Evolutionary conservation across 2,329 filamentous ascomycete genomes (phyloP).

Genomic region (Talaromyces sp.): DNA sequence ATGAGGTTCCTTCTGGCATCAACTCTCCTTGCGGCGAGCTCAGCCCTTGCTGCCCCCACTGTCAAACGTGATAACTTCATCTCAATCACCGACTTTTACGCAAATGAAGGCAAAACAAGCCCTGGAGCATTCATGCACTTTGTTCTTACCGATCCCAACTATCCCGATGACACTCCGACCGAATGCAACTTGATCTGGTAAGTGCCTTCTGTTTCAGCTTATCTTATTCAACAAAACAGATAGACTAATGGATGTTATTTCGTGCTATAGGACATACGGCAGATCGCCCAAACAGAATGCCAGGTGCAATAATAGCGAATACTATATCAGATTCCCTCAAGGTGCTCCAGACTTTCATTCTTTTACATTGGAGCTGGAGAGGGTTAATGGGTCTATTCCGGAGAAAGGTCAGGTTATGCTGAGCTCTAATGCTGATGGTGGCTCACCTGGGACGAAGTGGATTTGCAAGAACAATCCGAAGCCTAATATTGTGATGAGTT

Average conservation of each 20-base stretch:
- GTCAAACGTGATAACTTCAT: slow-evolving; percentile 8
- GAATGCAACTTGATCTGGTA: slow-evolving; percentile 31
- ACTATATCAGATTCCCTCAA: slow-evolving; percentile 28
- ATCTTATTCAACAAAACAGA: neutral
- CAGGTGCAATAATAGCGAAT: slow-evolving; percentile 28
- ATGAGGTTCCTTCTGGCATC: slow-evolving; percentile 21
- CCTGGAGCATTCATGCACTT: slow-evolving; percentile 23
- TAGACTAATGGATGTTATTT: neutral
- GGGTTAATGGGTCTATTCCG: slow-evolving; percentile 22
- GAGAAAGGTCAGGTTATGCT: slow-evolving; percentile 22
- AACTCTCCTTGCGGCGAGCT: slow-evolving; percentile 18
- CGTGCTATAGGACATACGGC: slow-evolving; percentile 17
- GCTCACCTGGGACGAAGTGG: slow-evolving; percentile 21
- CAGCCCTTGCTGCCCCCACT: slow-evolving; percentile 17
- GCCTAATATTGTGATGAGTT: slow-evolving; percentile 12
- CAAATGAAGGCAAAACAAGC: neutral
- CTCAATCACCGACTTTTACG: slow-evolving; percentile 21
- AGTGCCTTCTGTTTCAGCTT: neutral
- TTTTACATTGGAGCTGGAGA: slow-evolving; percentile 24
- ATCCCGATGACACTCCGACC: slow-evolving; percentile 27
- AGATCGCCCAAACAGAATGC: slow-evolving; percentile 15
- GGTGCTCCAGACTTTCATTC: slow-evolving; percentile 20
- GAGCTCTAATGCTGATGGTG: slow-evolving; percentile 13
- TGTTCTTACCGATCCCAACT: slow-evolving; percentile 24
- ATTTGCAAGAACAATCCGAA: slow-evolving; percentile 19